A percentile compares a stretch with the other conserved stretches of the same genome.
Conservation (phyloP, 257 asterid genomes). For the Solanum pinnatisectum region DNA sequence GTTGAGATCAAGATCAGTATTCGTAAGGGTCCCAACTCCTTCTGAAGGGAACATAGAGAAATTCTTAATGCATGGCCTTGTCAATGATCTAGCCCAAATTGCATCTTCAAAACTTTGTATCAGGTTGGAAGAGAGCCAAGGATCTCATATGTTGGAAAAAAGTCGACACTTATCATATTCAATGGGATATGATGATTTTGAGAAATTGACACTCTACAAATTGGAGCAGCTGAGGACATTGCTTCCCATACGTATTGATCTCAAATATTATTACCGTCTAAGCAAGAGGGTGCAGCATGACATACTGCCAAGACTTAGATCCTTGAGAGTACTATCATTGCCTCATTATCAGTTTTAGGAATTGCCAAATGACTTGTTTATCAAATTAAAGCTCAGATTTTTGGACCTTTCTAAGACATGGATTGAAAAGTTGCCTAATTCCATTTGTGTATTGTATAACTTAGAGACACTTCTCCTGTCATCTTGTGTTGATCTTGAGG, state of each 20-base stretch:
- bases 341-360: accelerated
- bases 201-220: neutral
- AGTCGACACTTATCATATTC: neutral
- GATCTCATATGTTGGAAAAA: too few species aligned
- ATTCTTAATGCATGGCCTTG: slow-evolving; percentile 5
- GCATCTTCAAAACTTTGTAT: neutral
- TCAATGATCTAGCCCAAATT: slow-evolving; percentile 3
- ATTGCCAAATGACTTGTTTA: neutral
- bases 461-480: neutral
- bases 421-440: neutral
- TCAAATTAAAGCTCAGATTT: neutral
- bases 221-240: neutral
- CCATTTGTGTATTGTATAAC: neutral
- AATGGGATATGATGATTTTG: neutral
- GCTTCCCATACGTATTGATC: neutral
- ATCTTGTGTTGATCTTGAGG: neutral
- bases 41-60: neutral
- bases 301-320: neutral
- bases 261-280: neutral
- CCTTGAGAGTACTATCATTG: neutral
- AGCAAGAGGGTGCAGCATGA: neutral
- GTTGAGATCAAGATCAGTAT: neutral
- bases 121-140: neutral
- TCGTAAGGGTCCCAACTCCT: neutral
- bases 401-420: neutral